Conservation (phyloP, 2,329 filamentous ascomycete genomes). For the Raffaelea deltoideospora region DNA sequence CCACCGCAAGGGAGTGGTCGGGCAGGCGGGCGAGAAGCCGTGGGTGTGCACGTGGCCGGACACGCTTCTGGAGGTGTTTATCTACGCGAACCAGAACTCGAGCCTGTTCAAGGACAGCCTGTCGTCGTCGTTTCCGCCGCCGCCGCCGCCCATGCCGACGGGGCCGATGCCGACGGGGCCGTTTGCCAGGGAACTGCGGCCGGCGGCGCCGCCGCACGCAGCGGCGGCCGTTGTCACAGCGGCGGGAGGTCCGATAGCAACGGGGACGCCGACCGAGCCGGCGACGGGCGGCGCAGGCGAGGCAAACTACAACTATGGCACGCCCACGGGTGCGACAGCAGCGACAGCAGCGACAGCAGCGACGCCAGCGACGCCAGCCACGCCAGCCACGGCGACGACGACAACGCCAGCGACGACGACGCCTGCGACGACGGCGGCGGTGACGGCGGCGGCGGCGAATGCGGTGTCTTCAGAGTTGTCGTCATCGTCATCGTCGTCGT, state of each 20-base stretch:
- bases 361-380: not conserved
- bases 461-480: too few relatives aligned
- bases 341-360: too few relatives aligned
- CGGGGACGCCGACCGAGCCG: too few relatives aligned
- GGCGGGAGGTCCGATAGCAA: too few relatives aligned
- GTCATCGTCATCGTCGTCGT: not conserved
- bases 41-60: slow-evolving; percentile 46
- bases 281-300: not conserved
- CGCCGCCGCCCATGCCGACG: slow-evolving; percentile 6
- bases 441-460: slow-evolving; percentile 2
- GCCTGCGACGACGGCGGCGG: slow-evolving; percentile 4
- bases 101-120: slow-evolving; percentile 16
- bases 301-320: too few relatives aligned
- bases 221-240: too few relatives aligned
- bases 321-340: too few relatives aligned
- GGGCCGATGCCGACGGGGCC: slow-evolving; percentile 1
- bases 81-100: slow-evolving; percentile 38
- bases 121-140: slow-evolving; percentile 3
- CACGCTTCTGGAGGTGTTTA: slow-evolving; percentile 39
- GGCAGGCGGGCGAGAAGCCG: slow-evolving; percentile 32
- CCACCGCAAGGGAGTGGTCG: slow-evolving; percentile 23
- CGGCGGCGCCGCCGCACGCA: too few relatives aligned
- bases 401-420: slow-evolving; percentile 1
- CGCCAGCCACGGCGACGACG: not conserved
- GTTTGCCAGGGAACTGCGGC: too few relatives aligned